Base-by-base conservation (phyloP, 2,329 filamentous ascomycete species). In the Aspergillus bombycis region DNA sequence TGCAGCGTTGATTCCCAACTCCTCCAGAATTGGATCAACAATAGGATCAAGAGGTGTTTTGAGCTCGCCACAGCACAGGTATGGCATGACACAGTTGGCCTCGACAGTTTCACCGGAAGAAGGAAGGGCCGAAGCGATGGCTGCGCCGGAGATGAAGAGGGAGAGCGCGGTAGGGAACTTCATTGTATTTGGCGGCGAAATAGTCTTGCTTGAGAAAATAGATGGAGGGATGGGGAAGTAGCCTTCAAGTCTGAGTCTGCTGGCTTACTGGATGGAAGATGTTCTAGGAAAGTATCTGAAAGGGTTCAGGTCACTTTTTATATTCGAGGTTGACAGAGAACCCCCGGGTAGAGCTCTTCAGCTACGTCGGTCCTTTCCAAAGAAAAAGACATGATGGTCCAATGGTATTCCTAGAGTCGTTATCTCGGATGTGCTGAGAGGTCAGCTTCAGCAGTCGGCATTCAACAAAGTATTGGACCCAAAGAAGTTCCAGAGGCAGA, bases 111-210 rank as follows among this genome's bases (percentile, higher is more conserved):
- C 63, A 28, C 14, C 48, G n/a, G 56, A 46, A 43, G 62, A 56
- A 28, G 71, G 69, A 14, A 66, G 30, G 19, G 76, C 75, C 53
- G 73, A 69, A 19, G 71, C 76, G 62, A 77, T 64, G 60, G 70
- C 66, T 50, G 70, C 68, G 43, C 69, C 65, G 56, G 67, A 70
- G 55, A 76, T 69, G 55, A 78, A 60, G 45, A 74, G 58, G 58
- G 75, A 74, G 65, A 78, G 45, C 32, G 67, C 56, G 26, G 62
- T 65, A 34, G 67, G 64, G 67, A 73, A 64, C 65, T 70, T 71
- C 74, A 76, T 75, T 54, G 62, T 73, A 62, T 65, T 56, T 53
- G 21, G 53, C 21, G 48, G 16, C 23, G 19, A 26, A 48, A 36
- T 41, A 14, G 45, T 12, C 21, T 23, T 48, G 11, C 16, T 28